A percentile compares a stretch with the other conserved stretches of the same genome.
Conservation (phyloP, 768 basidiomycete species). For the Podaxis sp. region DNA sequence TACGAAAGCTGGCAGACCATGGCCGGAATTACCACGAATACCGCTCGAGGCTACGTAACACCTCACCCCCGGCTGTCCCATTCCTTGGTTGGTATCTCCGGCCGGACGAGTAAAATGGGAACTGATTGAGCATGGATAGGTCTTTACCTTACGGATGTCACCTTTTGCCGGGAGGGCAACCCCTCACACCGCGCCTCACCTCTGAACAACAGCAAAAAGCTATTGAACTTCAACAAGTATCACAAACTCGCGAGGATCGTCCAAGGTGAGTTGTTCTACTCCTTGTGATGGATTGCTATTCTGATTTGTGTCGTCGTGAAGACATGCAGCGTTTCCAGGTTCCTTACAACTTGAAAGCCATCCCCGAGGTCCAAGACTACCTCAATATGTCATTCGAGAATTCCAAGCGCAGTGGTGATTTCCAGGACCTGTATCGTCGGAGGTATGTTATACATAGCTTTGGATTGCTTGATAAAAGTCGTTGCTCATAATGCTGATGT, state of each 20-base stretch:
- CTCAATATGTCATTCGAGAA: constrained; percentile 73
- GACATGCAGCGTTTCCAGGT: constrained; percentile 94
- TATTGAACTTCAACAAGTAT: constrained; percentile 97
- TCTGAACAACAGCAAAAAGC: constrained; percentile 66
- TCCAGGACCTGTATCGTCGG: constrained; percentile 83
- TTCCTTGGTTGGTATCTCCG: constrained; percentile 71
- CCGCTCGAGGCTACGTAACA: constrained; percentile 81
- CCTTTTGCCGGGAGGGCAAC: constrained; percentile 95
- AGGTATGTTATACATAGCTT: constrained; percentile 50
- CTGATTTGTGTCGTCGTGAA: constrained; percentile 29
- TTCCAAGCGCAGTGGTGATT: constrained; percentile 74
- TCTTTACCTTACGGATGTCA: constrained; percentile 87
- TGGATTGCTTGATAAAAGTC: neutral
- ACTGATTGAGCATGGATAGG: constrained; percentile 39
- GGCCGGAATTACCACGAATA: constrained; percentile 91
- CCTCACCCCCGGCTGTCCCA: constrained; percentile 89
- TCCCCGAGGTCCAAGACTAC: constrained; percentile 86
- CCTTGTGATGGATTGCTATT: neutral
- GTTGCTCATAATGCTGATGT: constrained; percentile 11
- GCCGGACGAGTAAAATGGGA: neutral
- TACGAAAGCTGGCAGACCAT: constrained; percentile 89
- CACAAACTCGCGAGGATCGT: constrained; percentile 86
- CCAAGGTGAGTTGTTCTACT: constrained; percentile 49
- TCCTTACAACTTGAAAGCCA: constrained; percentile 81
- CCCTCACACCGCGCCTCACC: constrained; percentile 83